These are phyloP conservation scores for Saksenaea vasiformis DNA, from an alignment of 371 early-diverging fungal species.

Conservation along the genomic window DNA sequence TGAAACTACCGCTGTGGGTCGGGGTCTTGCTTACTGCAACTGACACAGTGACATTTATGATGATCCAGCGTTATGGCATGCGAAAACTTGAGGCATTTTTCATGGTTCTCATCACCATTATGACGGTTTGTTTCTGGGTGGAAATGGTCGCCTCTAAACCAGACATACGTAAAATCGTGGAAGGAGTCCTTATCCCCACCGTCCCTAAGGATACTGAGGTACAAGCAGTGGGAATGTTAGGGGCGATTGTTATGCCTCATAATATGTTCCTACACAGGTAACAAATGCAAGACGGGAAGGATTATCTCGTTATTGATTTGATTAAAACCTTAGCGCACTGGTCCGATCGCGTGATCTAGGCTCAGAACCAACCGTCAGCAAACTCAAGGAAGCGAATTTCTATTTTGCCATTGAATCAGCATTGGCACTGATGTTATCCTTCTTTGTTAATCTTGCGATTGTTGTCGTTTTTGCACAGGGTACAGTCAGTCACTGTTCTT, in stretches of 20 bases:
- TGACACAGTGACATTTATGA: constrained; percentile 68
- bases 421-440: constrained; percentile 64
- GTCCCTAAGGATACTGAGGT: constrained; percentile 60
- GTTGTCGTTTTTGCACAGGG: constrained; percentile 69
- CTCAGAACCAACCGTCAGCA: constrained; percentile 38
- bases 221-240: constrained; percentile 71
- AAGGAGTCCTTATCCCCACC: constrained; percentile 59
- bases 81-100: constrained; percentile 66
- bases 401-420: constrained; percentile 68
- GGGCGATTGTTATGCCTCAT: constrained; percentile 78
- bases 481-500: constrained; percentile 5
- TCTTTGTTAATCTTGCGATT: constrained; percentile 72
- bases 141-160: constrained; percentile 66
- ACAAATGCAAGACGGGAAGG: background rate
- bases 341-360: constrained; percentile 64
- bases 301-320: background rate
- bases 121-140: constrained; percentile 73
- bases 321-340: constrained; percentile 39
- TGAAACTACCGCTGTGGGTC: constrained; percentile 61
- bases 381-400: constrained; percentile 67
- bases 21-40: constrained; percentile 71
- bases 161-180: constrained; percentile 46
- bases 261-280: constrained; percentile 70
- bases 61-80: constrained; percentile 66
- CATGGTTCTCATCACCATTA: constrained; percentile 58